Evolutionary conservation across 768 basidiomycete genomes (phyloP), one percentile per base, ranked within the genome.

Genomic region (Leucocoprinus birnbaumii): DNA sequence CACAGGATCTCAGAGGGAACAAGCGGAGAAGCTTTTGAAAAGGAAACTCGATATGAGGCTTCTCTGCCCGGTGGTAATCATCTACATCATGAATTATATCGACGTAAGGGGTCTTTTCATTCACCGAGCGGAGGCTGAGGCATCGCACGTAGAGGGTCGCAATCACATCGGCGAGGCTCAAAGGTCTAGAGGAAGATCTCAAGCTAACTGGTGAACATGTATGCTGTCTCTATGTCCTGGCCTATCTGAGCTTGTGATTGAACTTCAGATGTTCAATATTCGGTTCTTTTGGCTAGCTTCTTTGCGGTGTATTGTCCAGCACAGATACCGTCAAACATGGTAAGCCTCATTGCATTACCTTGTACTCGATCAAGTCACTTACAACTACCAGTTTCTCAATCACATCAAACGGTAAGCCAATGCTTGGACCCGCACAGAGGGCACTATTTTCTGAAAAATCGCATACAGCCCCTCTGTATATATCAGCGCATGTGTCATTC

Each of bases 241-340:
- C 18, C 31, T 22, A 38, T n/a, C 38, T 38, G 9, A 4, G 38
- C 13, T 4, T n/a, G 8, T 38, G 3, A 14, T 38, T 38, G 11
- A 38, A 3, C 38, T 16, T 16, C 40, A 69, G 68, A 68, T 48
- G 57, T 69, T 34, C 66, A 68, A 53, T 68, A 68, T 43, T 62
- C 65, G 5, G 64, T 59, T 4, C 60, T 65, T 9, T 59, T 63
- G 26, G 64, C 63, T 1, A 63, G 65, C 58, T 58, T 65, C 22
- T 63, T 56, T 57, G 85, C 72, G 2, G 80, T 82, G 1, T 85
- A 87, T 56, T 79, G 79, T 35, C 84, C 84, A 2, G 79, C 81
- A 13, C 84, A 86, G 59, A 77, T 87, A 51, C 85, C 85, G 0
- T 85, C 80, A 0, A 87, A 85, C 61, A 85, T 87, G 80, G 84